Percentiles rank a stretch among this genome's conserved stretches.
These are phyloP conservation scores for Mycena polygramma DNA, from an alignment of 768 basidiomycete species.

Conservation along the genomic window DNA sequence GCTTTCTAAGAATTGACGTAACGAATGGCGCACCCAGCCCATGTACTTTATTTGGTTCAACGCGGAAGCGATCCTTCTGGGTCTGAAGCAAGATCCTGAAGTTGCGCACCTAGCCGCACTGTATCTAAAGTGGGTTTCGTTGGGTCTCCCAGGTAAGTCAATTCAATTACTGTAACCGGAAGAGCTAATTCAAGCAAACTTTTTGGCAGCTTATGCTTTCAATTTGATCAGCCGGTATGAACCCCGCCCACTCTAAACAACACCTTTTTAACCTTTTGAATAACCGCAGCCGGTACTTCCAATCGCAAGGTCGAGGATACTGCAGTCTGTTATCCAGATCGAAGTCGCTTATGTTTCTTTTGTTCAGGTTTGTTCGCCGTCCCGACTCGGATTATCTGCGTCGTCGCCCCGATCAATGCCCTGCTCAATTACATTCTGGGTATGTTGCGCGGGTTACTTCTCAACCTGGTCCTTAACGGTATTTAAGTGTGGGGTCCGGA, in stretches of 20 bases:
- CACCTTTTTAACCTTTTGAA: constrained; percentile 16
- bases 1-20: constrained; percentile 13
- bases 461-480: neutral
- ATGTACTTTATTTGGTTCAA: constrained; percentile 77
- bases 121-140: constrained; percentile 81
- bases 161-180: constrained; percentile 23
- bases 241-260: constrained; percentile 22
- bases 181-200: constrained; percentile 14
- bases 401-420: constrained; percentile 89
- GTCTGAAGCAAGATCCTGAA: constrained; percentile 83
- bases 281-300: constrained; percentile 73
- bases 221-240: constrained; percentile 63
- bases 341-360: constrained; percentile 10
- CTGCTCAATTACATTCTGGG: constrained; percentile 89
- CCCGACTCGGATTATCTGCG: constrained; percentile 85
- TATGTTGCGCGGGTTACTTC: constrained; percentile 42
- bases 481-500: constrained; percentile 84
- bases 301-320: constrained; percentile 71
- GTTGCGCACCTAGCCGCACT: constrained; percentile 82
- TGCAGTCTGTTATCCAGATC: no score
- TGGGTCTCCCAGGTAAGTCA: constrained; percentile 79
- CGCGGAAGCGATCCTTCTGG: constrained; percentile 82
- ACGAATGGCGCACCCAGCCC: constrained; percentile 25
- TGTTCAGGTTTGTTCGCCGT: constrained; percentile 79
- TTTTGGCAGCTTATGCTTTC: constrained; percentile 60